Base-by-base conservation (phyloP, 352 stramenopile species). In the Pythium brassicae region DNA sequence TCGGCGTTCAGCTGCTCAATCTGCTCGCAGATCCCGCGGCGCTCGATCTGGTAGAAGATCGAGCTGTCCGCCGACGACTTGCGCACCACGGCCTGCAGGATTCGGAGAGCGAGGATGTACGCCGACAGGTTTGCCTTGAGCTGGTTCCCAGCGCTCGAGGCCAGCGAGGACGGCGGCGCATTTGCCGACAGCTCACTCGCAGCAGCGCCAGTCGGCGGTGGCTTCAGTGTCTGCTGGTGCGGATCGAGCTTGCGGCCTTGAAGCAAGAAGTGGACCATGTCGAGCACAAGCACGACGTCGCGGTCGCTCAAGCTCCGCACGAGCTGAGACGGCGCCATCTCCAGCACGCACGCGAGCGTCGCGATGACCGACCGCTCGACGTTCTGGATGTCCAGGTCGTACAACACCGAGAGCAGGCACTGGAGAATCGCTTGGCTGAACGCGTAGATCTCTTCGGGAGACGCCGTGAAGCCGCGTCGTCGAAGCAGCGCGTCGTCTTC, bases 31-130 rank as follows among this genome's bases (percentile, higher is more conserved):
- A 94, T 92, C 0, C 83, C 84, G 54, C 83, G 74, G 19, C 84
- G 74, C 59, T 92, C 78, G n/a, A 94, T 87, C 61, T 94, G 78
- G 53, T 85, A 79, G 34, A 87, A 89, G 9, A 93, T 78, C 19
- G 71, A 76, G 3, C 76, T 86, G 22, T 78, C 62, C 2, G 67
- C 60, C 1, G 63, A n/a, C 4, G 74, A 88, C 47, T 92, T 92
- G 22, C 78, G 69, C 5, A 87, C 63, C 34, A 92, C 59, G 4
- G 78, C 82, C 53, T 89, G 74, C 25, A 94, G 71, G 1, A 92
- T 85, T 17, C 84, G 80, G 20, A 89, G 58, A 8, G 82, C 77
- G 27, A 94, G 70, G 43, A 94, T 87, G 53, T 76, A 88, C 15
- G 76, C 74, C 17, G 68, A 69, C 49, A 88, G 63, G 34, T 83